phyloP scores from a whole-genome alignment of 2,329 filamentous ascomycete species.

The Ceratocystis diversiconidia region DNA sequence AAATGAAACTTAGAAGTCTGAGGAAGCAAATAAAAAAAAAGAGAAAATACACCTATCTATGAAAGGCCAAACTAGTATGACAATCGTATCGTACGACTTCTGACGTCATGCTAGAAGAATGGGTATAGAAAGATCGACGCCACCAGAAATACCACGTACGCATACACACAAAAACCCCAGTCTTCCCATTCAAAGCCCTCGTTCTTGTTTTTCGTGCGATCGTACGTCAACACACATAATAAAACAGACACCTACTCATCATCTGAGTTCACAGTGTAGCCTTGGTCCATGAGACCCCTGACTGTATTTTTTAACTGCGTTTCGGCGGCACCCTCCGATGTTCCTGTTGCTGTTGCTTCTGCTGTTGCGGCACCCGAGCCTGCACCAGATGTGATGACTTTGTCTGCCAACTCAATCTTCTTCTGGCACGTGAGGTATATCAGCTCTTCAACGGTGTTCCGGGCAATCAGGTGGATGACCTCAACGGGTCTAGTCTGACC shows the following conservation, averaged over 20 bases:
- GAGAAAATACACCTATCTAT: not conserved
- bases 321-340: constrained; percentile 3
- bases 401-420: constrained; percentile 73
- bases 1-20: not conserved
- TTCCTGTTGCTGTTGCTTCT: constrained; percentile 26
- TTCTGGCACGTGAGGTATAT: constrained; percentile 84
- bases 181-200: not conserved
- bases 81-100: not conserved
- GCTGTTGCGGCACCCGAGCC: constrained; percentile 44
- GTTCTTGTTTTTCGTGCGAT: too few species aligned
- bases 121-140: constrained; percentile 1
- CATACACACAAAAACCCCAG: not conserved
- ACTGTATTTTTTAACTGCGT: constrained; percentile 12
- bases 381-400: constrained; percentile 43
- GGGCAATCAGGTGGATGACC: constrained; percentile 70
- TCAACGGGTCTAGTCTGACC: constrained; percentile 86
- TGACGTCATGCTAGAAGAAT: constrained; percentile 1
- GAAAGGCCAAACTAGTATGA: not conserved
- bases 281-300: constrained; percentile 14
- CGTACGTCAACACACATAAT: not conserved
- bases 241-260: not conserved
- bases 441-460: constrained; percentile 77
- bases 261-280: not conserved
- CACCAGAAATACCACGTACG: not conserved
- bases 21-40: not conserved